phyloP scores from a whole-genome alignment of 179 eudicot genomes.

The Corrigiola litoralis region DNA sequence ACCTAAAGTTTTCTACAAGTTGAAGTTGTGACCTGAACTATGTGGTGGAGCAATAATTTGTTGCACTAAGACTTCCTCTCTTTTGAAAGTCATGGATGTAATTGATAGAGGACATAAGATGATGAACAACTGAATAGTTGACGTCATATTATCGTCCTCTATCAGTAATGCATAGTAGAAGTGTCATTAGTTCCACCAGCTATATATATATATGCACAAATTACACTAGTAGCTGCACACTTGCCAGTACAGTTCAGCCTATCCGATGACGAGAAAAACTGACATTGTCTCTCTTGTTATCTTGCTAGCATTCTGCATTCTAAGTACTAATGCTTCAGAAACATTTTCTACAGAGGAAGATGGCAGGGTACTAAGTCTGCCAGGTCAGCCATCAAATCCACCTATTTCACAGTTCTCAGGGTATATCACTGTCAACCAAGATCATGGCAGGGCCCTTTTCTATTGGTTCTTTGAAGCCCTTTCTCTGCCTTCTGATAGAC shows the following conservation, averaged over 20 bases:
- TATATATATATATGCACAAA: background rate
- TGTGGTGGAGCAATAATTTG: background rate
- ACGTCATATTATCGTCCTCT: no score
- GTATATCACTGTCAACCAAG: conserved; percentile 54
- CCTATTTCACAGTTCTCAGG: conserved; percentile 55
- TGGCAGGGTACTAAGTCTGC: conserved; percentile 42
- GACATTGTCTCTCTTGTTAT: conserved; percentile 4
- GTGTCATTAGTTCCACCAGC: background rate
- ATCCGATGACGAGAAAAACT: conserved; percentile 9
- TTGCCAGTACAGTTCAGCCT: background rate
- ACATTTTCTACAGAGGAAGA: conserved; percentile 22
- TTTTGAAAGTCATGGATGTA: background rate
- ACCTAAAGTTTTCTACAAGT: background rate
- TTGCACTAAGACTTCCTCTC: background rate
- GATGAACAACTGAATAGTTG: no score
- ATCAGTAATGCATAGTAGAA: no score
- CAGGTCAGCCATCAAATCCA: conserved; percentile 56
- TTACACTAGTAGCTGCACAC: no score
- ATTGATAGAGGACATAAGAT: no score
- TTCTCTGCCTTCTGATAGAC: conserved; percentile 38
- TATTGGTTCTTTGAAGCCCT: conserved; percentile 72
- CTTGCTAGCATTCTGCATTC: conserved; percentile 17
- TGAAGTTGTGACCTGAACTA: background rate
- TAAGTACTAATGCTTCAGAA: conserved; percentile 20
- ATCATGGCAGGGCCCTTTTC: conserved; percentile 67